Evolutionary conservation across 805 yeast species (phyloP).

Genomic region (Candida michaelii): DNA sequence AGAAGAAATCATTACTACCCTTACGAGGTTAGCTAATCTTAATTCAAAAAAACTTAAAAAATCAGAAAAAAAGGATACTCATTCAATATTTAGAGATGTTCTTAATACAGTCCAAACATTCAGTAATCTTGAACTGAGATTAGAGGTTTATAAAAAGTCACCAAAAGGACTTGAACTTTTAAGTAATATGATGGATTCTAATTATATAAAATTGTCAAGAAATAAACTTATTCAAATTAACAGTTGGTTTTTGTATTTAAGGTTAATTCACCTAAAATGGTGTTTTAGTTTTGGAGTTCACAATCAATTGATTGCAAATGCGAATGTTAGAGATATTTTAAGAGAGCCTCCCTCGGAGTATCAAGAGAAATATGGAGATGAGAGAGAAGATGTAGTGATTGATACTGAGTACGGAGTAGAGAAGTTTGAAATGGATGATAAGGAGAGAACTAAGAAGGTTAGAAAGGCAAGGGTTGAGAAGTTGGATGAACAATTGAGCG

Average conservation of each 20-base stretch:
- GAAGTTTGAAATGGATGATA: constrained; percentile 26
- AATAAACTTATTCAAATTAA: constrained; percentile 47
- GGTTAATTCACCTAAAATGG: constrained; percentile 51
- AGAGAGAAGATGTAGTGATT: constrained; percentile 13
- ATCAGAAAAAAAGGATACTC: constrained; percentile 59
- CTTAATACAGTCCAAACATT: constrained; percentile 46
- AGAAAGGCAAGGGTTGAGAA: constrained; percentile 40
- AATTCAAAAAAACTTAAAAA: constrained; percentile 60
- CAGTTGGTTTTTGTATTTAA: constrained; percentile 50
- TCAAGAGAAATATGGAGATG: constrained; percentile 21
- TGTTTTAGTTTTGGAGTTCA: constrained; percentile 53
- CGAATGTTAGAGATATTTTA: constrained; percentile 34
- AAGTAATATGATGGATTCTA: constrained; percentile 29
- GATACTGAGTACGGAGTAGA: constrained; percentile 12
- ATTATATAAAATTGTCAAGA: constrained; percentile 45
- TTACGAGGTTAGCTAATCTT: constrained; percentile 46
- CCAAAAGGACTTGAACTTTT: constrained; percentile 35
- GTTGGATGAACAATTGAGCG: constrained; percentile 31
- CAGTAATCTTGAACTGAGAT: constrained; percentile 32
- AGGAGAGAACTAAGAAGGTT: constrained; percentile 34
- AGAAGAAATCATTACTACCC: constrained; percentile 42
- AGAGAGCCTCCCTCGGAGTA: constrained; percentile 31
- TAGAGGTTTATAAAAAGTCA: constrained; percentile 35
- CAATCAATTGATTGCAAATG: constrained; percentile 44
- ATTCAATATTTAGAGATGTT: constrained; percentile 61